Evolutionary conservation across 495 filamentous ascomycete genomes (phyloP), one percentile per base, ranked within the genome.

Genomic region (Neurospora tetrasperma): DNA sequence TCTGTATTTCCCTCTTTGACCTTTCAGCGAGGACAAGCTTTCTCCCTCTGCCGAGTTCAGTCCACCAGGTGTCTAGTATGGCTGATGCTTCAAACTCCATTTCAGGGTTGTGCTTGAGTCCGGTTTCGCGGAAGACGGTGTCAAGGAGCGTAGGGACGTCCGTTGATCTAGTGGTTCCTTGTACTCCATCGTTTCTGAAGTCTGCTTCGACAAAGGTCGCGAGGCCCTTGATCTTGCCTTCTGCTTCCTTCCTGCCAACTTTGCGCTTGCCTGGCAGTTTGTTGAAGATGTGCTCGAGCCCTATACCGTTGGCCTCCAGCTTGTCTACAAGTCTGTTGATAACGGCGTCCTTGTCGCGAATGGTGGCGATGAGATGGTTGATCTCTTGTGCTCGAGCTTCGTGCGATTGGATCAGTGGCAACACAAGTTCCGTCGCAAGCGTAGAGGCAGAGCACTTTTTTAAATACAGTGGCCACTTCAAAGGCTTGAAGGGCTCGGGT

Each of bases 331-430:
- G 77, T 73, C 90, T 92, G 20, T 85, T 83, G 72, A 97, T 92
- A 20, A 93, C 86, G 75, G 84, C 87, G 79, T 97, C 94, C 80
- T 97, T 97, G 42, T 94, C 89, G 73, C 84, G 85, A 11, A 97
- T 76, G 35, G 85, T 84, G 9, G 85, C 79, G 35, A 90, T 75
- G 2, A 97, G 85, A 40, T 83, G 82, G 10, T 82, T 80, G 62
- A 86, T 85, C 80, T 87, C 87, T 71, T 79, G 80, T 71, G 79
- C 84, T 70, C 86, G 85, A 69, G 75, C 79, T 74, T 84, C 84
- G 73, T 87, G 88, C 59, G 88, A 87, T 70, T 84, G 85, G 62
- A 96, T 79, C 44, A 94, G 80, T 40, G 94, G 94, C 31, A 96
- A 77, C 23, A 93, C 84, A 14, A 97, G 83, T 39, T 90, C 84